phyloP scores from a whole-genome alignment of 1,284 basidiomycete genomes.

The Meira nashicola region DNA sequence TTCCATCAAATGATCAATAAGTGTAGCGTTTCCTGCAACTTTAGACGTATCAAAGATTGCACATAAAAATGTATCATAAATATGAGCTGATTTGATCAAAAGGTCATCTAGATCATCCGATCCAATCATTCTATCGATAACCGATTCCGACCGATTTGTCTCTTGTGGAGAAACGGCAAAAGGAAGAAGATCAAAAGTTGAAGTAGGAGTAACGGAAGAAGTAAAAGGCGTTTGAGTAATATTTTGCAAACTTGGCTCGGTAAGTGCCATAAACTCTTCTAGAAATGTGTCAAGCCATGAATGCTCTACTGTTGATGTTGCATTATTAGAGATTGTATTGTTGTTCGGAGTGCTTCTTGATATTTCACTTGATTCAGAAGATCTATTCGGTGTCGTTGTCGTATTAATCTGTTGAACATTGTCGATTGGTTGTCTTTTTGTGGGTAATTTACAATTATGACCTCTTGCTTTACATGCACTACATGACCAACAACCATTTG shows the following conservation, averaged over 20 bases:
- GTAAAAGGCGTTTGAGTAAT: neutral
- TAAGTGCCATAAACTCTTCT: conserved; percentile 30
- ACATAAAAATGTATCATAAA: conserved; percentile 6
- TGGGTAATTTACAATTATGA: conserved; percentile 21
- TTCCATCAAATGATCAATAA: conserved; percentile 27
- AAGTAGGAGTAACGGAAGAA: neutral
- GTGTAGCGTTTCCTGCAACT: neutral
- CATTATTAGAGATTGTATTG: conserved; percentile 9
- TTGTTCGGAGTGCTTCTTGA: conserved; percentile 15
- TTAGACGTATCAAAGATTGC: neutral
- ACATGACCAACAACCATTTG: conserved; percentile 25
- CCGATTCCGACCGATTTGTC: conserved; percentile 2
- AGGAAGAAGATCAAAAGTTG: neutral
- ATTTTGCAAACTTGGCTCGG: conserved; percentile 15
- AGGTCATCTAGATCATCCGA: conserved; percentile 10
- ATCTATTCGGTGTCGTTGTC: neutral
- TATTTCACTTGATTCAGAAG: neutral
- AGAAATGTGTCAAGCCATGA: conserved; percentile 33
- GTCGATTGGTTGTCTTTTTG: conserved; percentile 6
- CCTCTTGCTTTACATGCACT: conserved; percentile 28
- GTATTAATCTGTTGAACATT: neutral
- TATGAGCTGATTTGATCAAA: neutral
- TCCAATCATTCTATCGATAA: neutral
- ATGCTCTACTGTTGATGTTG: conserved; percentile 1
- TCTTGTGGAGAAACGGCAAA: neutral